Evolutionary conservation across 2,329 filamentous ascomycete species (phyloP).

Genomic region (Cordyceps tenuipes): DNA sequence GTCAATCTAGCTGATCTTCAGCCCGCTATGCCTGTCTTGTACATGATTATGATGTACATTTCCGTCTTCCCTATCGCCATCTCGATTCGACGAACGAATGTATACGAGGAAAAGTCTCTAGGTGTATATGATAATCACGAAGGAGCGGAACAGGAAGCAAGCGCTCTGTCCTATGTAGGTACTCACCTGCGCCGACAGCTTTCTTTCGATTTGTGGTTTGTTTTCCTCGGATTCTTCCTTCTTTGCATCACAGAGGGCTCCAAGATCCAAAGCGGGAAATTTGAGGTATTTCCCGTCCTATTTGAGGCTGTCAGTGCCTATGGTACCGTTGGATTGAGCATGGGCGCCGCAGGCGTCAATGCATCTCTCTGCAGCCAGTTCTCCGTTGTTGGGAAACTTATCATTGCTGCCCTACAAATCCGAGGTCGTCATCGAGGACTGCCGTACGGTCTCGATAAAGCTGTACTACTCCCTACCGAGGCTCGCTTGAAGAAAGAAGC

Average conservation of each 20-base stretch:
- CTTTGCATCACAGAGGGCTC: constrained; percentile 79
- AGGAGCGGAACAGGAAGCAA: constrained; percentile 38
- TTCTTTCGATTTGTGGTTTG: constrained; percentile 96
- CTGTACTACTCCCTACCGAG: constrained; percentile 51
- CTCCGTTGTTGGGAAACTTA: constrained; percentile 59
- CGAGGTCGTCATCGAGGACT: constrained; percentile 61
- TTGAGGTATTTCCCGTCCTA: constrained; percentile 61
- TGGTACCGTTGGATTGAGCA: constrained; percentile 84
- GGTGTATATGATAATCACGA: constrained; percentile 58
- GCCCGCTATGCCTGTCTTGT: constrained; percentile 86
- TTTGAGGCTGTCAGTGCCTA: constrained; percentile 89
- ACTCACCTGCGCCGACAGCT: constrained; percentile 87
- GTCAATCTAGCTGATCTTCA: constrained; percentile 72
- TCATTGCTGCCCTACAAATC: constrained; percentile 62
- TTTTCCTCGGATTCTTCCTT: constrained; percentile 88
- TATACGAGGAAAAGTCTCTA: constrained; percentile 86
- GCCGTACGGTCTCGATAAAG: constrained; percentile 58
- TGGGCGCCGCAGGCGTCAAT: constrained; percentile 71
- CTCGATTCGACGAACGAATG: constrained; percentile 85
- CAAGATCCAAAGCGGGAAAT: constrained; percentile 54
- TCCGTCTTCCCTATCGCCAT: constrained; percentile 96
- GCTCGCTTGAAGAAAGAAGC: constrained; percentile 45
- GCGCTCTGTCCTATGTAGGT: constrained; percentile 73
- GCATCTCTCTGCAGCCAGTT: constrained; percentile 80
- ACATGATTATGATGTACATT: constrained; percentile 99